These are phyloP conservation scores for Pleurotus citrinopileatus DNA, from an alignment of 768 basidiomycete genomes.

Conservation along the genomic window DNA sequence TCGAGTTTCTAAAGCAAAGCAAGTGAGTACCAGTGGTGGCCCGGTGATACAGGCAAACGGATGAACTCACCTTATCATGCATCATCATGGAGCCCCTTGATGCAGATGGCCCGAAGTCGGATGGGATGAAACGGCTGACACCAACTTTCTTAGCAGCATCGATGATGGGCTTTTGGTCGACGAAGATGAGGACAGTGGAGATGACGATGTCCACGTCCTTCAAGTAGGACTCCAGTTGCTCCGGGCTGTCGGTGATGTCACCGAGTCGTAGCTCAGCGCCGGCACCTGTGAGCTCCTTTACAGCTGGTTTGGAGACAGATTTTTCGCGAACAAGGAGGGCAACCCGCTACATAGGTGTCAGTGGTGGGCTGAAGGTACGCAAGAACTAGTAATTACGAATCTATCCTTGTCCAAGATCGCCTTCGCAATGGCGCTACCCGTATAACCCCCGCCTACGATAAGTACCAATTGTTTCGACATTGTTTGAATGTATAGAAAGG, in stretches of 20 bases:
- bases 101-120: background rate
- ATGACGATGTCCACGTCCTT: background rate
- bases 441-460: background rate
- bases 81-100: background rate
- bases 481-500: too few species aligned
- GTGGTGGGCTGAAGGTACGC: too few species aligned
- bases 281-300: background rate
- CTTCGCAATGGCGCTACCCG: background rate
- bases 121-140: background rate
- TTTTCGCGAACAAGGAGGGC: background rate
- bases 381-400: background rate
- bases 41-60: background rate
- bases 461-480: background rate
- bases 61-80: background rate
- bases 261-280: background rate
- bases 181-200: background rate
- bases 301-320: background rate
- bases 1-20: background rate
- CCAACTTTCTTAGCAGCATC: conserved; percentile 1
- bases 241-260: background rate
- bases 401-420: background rate
- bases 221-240: background rate
- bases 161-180: background rate
- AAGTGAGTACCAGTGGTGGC: background rate
- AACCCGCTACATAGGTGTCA: background rate